These are phyloP conservation scores for Marchantia paleacea DNA, from an alignment of 225 moss, liverwort and hornwort species.

Conservation along the genomic window DNA sequence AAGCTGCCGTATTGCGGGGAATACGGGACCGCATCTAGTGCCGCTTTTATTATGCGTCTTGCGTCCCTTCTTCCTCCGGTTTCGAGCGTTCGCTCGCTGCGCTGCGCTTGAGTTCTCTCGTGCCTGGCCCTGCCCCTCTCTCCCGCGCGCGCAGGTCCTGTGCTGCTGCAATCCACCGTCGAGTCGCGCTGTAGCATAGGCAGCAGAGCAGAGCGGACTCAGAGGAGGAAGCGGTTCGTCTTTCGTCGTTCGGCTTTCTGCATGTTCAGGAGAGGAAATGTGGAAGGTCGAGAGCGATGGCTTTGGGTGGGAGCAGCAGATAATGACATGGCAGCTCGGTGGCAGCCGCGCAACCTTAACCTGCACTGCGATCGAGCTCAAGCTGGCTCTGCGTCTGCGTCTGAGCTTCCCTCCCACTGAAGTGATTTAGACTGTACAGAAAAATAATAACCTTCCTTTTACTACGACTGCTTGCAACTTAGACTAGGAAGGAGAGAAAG, in stretches of 20 bases:
- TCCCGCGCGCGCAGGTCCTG: slow-evolving; percentile 9
- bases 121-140: background rate
- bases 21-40: background rate
- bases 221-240: background rate
- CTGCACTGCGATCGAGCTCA: background rate
- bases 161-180: background rate
- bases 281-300: background rate
- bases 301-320: slow-evolving; percentile 8
- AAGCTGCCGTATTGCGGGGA: slow-evolving; percentile 13
- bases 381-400: background rate
- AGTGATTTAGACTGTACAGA: background rate
- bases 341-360: background rate
- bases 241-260: background rate
- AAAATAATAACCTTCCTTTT: background rate
- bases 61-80: background rate
- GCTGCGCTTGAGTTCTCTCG: background rate
- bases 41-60: slow-evolving; percentile 3
- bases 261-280: background rate
- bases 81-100: background rate
- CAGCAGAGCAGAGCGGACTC: background rate
- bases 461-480: background rate
- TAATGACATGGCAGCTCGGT: background rate
- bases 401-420: background rate
- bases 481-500: background rate
- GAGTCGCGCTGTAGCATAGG: background rate